These are phyloP conservation scores for Cladosporium sphaerospermum DNA, from an alignment of 2,329 filamentous ascomycete species.

Conservation along the genomic window DNA sequence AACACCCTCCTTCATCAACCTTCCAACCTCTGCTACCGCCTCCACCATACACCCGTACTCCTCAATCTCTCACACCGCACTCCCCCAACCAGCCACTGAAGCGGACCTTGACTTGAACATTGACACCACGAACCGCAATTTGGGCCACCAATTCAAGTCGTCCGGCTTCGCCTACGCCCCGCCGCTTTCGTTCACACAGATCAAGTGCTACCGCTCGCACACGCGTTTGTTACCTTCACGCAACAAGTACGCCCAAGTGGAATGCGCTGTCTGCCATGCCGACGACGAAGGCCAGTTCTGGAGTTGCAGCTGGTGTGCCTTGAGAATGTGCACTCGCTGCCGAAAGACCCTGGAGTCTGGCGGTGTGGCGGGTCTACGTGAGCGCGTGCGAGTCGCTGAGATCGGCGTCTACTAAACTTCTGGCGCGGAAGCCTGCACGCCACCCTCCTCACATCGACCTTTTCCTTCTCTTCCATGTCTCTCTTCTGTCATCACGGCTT, in stretches of 20 bases:
- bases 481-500: too few species aligned
- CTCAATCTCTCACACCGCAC: constrained; percentile 13
- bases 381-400: constrained; percentile 17
- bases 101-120: constrained; percentile 9
- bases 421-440: too few species aligned
- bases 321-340: constrained; percentile 28
- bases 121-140: constrained; percentile 20
- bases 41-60: constrained; percentile 13
- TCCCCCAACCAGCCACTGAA: constrained; percentile 1
- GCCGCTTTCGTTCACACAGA: constrained; percentile 23
- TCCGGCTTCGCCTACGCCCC: constrained; percentile 28
- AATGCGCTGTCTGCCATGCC: constrained; percentile 30
- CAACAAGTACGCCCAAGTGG: constrained; percentile 29
- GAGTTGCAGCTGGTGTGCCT: constrained; percentile 28
- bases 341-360: constrained; percentile 19
- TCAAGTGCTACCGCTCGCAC: constrained; percentile 27
- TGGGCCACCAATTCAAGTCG: constrained; percentile 27
- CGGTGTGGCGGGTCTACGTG: constrained; percentile 19
- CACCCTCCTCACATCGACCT: too few species aligned
- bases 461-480: too few species aligned
- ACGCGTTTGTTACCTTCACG: constrained; percentile 20
- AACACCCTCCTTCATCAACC: constrained; percentile 9
- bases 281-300: constrained; percentile 27
- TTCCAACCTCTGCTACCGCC: background rate
- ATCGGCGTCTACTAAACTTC: constrained; percentile 1